Conservation (phyloP, 345 rosid genomes). For the Jatropha curcas region DNA sequence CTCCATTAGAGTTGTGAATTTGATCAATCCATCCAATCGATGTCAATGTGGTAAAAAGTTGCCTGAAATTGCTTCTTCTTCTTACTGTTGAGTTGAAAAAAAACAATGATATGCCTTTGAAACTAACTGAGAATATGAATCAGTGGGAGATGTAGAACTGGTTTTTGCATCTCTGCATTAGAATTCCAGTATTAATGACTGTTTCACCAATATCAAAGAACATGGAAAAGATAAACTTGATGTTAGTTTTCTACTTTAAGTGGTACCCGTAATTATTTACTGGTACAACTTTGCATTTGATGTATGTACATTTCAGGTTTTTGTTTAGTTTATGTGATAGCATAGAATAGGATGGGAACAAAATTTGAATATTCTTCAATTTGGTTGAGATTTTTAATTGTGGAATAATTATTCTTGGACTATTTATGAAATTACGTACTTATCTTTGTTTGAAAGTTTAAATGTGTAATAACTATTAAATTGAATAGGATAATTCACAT, state of each 20-base stretch:
- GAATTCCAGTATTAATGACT: not conserved
- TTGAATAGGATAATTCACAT: not conserved
- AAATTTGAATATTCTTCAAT: not conserved
- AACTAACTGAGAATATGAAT: not conserved
- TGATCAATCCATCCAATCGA: not conserved
- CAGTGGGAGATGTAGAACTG: not conserved
- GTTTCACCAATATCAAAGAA: not conserved
- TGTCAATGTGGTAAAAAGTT: conserved; percentile 10
- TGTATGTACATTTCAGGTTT: not conserved
- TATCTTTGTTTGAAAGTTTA: not conserved
- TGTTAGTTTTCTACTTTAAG: not conserved
- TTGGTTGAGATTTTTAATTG: not conserved
- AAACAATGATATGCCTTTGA: not conserved
- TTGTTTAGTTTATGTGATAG: not conserved
- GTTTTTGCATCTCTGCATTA: not conserved
- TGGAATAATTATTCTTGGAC: not conserved
- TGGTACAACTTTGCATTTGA: not conserved
- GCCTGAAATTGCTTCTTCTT: not conserved
- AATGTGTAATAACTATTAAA: not conserved
- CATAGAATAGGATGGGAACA: not conserved
- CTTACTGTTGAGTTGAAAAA: not conserved
- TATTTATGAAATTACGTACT: not conserved
- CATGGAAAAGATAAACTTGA: not conserved
- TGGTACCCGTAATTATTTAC: not conserved
- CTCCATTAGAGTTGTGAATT: conserved; percentile 7